Percentiles rank a stretch among this genome's conserved stretches.
phyloP scores from a whole-genome alignment of 2,329 filamentous ascomycete genomes.

The Rhynchosporium agropyri region DNA sequence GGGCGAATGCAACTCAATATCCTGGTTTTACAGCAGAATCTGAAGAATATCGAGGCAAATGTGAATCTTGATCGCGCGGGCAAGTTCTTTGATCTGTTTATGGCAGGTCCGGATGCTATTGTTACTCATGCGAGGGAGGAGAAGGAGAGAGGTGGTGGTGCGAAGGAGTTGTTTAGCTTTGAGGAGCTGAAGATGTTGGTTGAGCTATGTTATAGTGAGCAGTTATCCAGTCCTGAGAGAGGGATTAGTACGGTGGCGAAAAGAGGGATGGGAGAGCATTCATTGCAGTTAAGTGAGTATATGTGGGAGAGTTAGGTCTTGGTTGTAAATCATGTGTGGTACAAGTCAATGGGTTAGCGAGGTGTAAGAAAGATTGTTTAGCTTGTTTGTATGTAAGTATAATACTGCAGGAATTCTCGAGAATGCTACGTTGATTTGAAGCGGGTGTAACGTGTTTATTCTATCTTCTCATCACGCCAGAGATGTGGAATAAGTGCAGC shows the following conservation, averaged over 20 bases:
- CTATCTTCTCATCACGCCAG: no score
- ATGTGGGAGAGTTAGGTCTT: slow-evolving; percentile 60
- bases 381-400: neutral
- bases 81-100: slow-evolving; percentile 71
- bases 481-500: no score
- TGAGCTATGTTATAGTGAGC: slow-evolving; percentile 70
- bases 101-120: slow-evolving; percentile 65
- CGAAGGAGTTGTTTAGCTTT: slow-evolving; percentile 58
- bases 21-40: slow-evolving; percentile 90
- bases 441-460: no score
- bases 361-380: neutral
- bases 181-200: slow-evolving; percentile 68
- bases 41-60: slow-evolving; percentile 84
- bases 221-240: slow-evolving; percentile 65
- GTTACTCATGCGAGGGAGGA: slow-evolving; percentile 61
- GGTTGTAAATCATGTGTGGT: neutral
- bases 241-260: slow-evolving; percentile 68
- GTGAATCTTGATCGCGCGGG: slow-evolving; percentile 65
- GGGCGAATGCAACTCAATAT: slow-evolving; percentile 93
- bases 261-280: slow-evolving; percentile 70
- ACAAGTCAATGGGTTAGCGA: neutral
- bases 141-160: slow-evolving; percentile 29
- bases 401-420: no score
- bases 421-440: no score
- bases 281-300: slow-evolving; percentile 70